Evolutionary conservation across 148 eudicot species (phyloP), one percentile per base, ranked within the genome.

Genomic region (Amaranthus cruentus): DNA sequence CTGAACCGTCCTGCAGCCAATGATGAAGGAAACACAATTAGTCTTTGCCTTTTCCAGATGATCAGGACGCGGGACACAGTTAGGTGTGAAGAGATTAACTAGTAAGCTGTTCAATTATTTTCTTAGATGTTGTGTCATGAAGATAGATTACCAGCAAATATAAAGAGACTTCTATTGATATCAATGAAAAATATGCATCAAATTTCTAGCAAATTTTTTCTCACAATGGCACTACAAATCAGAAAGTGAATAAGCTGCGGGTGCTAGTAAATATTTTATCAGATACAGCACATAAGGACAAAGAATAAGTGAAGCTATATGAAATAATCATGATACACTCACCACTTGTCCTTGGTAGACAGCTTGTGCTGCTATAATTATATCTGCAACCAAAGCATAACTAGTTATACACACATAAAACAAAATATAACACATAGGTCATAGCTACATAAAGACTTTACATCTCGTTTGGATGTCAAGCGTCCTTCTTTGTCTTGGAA

Each of bases 281-380:
- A 51, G 28, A 12, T 47, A 8, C 43, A 63, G 3, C 14, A 47
- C 11, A 55, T 55, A 10, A 18, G 10, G 12, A 44, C 6, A 18
- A 5, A 9, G 38, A 47, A 64, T 7, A 72, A 68, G 48, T n/a
- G 65, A 72, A 57, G 9, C 3, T 42, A 42, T 62, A 64, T 70
- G 50, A 61, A 68, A 54, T 59, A 61, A 38, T 11, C 6, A 21
- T n/a, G 52, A 54, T 58, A 69, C 75, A 81, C 99, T 95, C 79
- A 95, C 97, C 78, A 86, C 67, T 73, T 88, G 87, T 71, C 87
- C 85, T 75, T 88, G 94, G 75, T 81, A 88, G 64, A 90, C 83
- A 56, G 90, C 88, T 77, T 90, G 94, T 21, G 91, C 82, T 70
- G 97, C 94, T 72, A 85, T 87, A 79, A 95, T 76, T 76, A 88